These are phyloP conservation scores for Backusella psychrophila DNA, from an alignment of 192 early-diverging fungal genomes.

Conservation along the genomic window DNA sequence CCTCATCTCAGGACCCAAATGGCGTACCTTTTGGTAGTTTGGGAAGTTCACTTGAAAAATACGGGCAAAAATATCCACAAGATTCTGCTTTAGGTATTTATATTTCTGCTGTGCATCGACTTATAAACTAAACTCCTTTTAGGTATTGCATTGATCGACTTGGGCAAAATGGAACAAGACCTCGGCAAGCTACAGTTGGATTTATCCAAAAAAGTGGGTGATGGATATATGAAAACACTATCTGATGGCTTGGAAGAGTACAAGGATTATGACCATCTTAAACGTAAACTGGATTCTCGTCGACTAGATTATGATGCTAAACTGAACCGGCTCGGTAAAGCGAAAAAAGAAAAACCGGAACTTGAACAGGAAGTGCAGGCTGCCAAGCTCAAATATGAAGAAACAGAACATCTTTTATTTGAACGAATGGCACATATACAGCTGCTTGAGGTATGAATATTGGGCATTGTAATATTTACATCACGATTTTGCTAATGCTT, in stretches of 20 bases:
- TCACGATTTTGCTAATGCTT: neutral
- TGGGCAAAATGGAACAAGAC: constrained; percentile 46
- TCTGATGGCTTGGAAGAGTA: constrained; percentile 45
- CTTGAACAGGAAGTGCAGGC: constrained; percentile 89
- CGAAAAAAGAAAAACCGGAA: constrained; percentile 88
- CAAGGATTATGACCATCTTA: constrained; percentile 56
- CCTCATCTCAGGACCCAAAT: constrained; percentile 62
- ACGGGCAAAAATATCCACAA: constrained; percentile 48
- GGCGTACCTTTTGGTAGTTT: constrained; percentile 61
- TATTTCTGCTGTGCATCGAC: constrained; percentile 8
- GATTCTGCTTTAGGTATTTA: constrained; percentile 40
- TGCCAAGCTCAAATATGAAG: constrained; percentile 92
- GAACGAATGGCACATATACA: constrained; percentile 80
- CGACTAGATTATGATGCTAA: constrained; percentile 94
- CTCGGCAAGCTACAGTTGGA: constrained; percentile 48
- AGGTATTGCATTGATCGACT: constrained; percentile 51
- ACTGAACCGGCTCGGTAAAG: constrained; percentile 81
- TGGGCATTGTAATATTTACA: neutral
- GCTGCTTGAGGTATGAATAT: constrained; percentile 70
- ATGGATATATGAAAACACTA: constrained; percentile 37
- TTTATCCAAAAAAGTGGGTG: constrained; percentile 36
- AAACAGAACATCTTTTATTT: constrained; percentile 74
- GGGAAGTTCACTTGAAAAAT: constrained; percentile 59
- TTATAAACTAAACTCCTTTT: constrained; percentile 19
- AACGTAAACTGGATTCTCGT: constrained; percentile 86